phyloP scores from a whole-genome alignment of 2,329 filamentous ascomycete species.

The Paraconiothyrium sp. region DNA sequence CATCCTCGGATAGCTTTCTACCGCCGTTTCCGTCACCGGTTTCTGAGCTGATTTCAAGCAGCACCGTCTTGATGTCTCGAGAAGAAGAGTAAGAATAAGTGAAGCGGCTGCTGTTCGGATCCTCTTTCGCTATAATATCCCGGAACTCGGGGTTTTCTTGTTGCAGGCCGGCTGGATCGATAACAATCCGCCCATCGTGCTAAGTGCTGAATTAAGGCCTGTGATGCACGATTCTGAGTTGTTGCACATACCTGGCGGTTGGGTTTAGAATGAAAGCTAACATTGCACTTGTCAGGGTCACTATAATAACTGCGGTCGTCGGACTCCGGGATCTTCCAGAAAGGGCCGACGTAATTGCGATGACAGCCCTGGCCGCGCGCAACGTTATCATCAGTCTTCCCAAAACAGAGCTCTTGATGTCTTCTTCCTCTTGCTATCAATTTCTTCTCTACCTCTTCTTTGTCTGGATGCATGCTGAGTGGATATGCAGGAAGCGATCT shows the following conservation, averaged over 20 bases:
- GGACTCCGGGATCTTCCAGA: constrained; percentile 1
- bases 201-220: not conserved
- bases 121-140: constrained; percentile 6
- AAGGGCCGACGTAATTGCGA: constrained; percentile 1
- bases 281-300: not conserved
- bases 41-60: not conserved
- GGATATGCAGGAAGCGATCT: constrained; percentile 10
- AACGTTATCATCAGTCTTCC: not conserved
- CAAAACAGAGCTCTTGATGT: constrained; percentile 1
- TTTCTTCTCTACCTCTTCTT: not conserved
- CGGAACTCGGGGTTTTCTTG: constrained; percentile 7
- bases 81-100: not conserved
- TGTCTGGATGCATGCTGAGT: constrained; percentile 1
- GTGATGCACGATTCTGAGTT: not conserved
- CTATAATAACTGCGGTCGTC: not conserved
- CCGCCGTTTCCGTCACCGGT: not conserved
- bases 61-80: not conserved
- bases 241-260: not conserved
- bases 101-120: not conserved
- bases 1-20: not conserved
- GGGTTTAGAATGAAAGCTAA: constrained; percentile 6
- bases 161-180: not conserved
- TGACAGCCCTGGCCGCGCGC: constrained; percentile 1
- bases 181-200: constrained; percentile 5
- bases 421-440: not conserved